These are phyloP conservation scores for Xylariaceae sp. DNA, from an alignment of 2,329 filamentous ascomycete species.

Conservation along the genomic window DNA sequence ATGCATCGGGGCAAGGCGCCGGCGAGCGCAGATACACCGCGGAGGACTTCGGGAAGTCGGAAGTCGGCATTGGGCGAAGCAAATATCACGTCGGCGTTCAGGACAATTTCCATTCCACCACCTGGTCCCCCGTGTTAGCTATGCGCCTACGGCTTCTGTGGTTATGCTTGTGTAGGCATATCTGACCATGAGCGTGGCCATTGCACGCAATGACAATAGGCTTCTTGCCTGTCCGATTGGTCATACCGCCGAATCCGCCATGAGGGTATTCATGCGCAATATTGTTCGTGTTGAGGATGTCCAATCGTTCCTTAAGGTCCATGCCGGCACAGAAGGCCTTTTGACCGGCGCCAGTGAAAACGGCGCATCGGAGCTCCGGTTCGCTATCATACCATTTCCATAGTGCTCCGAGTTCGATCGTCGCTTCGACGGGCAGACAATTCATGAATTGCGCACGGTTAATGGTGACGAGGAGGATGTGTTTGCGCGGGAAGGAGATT, in stretches of 20 bases:
- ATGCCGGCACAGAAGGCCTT: slow-evolving; percentile 60
- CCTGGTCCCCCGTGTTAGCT: background rate
- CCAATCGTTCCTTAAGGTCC: slow-evolving; percentile 56
- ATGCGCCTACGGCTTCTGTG: background rate
- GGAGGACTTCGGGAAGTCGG: slow-evolving; percentile 10
- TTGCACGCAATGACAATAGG: slow-evolving; percentile 26
- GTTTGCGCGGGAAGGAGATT: slow-evolving; percentile 48
- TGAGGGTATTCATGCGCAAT: slow-evolving; percentile 42
- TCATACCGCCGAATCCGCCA: slow-evolving; percentile 45
- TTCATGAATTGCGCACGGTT: slow-evolving; percentile 51
- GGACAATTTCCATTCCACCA: slow-evolving; percentile 13
- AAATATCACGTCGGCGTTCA: slow-evolving; percentile 17
- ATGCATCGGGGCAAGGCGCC: slow-evolving; percentile 10
- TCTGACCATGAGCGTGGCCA: slow-evolving; percentile 13
- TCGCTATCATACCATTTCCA: slow-evolving; percentile 59
- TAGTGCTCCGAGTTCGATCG: slow-evolving; percentile 49
- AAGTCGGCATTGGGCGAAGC: slow-evolving; percentile 15
- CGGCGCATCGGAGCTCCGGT: slow-evolving; percentile 53
- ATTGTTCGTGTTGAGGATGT: slow-evolving; percentile 38
- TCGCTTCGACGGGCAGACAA: slow-evolving; percentile 45
- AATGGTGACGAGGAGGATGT: slow-evolving; percentile 52
- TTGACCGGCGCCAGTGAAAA: slow-evolving; percentile 57
- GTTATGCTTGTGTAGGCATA: background rate
- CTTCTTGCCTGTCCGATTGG: slow-evolving; percentile 43
- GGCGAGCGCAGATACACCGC: slow-evolving; percentile 8